A percentile compares a stretch with the other conserved stretches of the same genome.
Evolutionary conservation across 169 alveolate genomes (phyloP).

Genomic region (Besnoitia besnoiti): DNA sequence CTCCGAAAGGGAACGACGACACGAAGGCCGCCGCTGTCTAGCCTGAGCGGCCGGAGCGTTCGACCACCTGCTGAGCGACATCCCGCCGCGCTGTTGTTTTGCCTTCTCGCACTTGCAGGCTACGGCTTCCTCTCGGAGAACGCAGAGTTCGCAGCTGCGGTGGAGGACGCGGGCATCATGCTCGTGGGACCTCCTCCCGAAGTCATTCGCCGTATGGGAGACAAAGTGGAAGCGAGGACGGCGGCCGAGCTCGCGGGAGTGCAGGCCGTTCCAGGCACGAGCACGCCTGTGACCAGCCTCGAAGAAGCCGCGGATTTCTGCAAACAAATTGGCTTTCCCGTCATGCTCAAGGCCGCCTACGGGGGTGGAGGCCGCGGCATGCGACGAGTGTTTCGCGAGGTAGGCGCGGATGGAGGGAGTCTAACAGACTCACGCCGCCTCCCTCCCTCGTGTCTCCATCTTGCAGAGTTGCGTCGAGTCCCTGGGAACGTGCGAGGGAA

Average conservation of each 20-base stretch:
- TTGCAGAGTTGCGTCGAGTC: too few relatives aligned
- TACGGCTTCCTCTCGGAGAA: constrained; percentile 89
- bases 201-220: constrained; percentile 85
- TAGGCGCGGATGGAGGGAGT: neutral
- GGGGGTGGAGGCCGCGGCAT: constrained; percentile 93
- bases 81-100: too few relatives aligned
- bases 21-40: too few relatives aligned
- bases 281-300: constrained; percentile 73
- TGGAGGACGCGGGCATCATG: constrained; percentile 68
- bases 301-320: constrained; percentile 65
- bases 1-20: too few relatives aligned
- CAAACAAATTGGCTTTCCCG: constrained; percentile 82
- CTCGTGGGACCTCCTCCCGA: constrained; percentile 85
- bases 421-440: too few relatives aligned
- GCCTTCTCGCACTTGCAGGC: constrained; percentile 71
- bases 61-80: too few relatives aligned
- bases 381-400: constrained; percentile 78
- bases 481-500: too few relatives aligned
- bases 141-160: constrained; percentile 79
- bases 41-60: too few relatives aligned
- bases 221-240: constrained; percentile 83
- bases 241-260: constrained; percentile 83
- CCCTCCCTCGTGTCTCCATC: too few relatives aligned
- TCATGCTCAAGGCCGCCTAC: constrained; percentile 84
- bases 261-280: constrained; percentile 84